Evolutionary conservation across 768 basidiomycete genomes (phyloP).

Genomic region (Steccherinum ochraceum): DNA sequence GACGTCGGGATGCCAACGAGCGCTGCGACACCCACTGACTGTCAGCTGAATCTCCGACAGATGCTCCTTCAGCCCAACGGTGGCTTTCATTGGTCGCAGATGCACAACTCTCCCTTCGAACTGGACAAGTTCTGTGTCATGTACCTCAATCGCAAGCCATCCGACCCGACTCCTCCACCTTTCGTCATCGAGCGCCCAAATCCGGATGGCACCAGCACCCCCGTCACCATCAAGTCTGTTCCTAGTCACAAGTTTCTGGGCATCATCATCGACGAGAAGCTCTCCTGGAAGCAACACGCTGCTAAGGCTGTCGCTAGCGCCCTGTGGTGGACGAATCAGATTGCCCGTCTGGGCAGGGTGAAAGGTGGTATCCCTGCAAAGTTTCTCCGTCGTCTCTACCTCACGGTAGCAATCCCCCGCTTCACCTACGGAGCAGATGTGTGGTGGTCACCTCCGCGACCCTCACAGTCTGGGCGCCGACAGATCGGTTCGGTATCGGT

Average conservation of each 20-base stretch:
- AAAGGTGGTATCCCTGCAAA: constrained; percentile 14
- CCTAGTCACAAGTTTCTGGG: constrained; percentile 24
- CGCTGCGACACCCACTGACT: constrained; percentile 4
- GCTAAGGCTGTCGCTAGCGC: constrained; percentile 19
- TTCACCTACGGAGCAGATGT: constrained; percentile 29
- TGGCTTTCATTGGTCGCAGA: constrained; percentile 19
- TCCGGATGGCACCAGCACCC: not conserved
- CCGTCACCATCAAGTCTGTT: constrained; percentile 14
- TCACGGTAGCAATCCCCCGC: constrained; percentile 19
- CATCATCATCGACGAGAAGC: constrained; percentile 22
- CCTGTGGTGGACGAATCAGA: constrained; percentile 13
- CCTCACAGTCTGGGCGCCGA: not conserved
- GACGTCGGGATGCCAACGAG: constrained; percentile 7
- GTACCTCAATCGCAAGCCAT: not conserved
- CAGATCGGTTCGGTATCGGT: not conserved
- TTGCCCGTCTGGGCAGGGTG: constrained; percentile 15
- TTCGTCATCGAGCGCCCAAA: not conserved
- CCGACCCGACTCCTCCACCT: not conserved
- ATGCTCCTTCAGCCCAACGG: constrained; percentile 15
- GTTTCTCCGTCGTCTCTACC: constrained; percentile 20
- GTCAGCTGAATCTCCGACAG: constrained; percentile 1
- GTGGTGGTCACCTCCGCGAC: constrained; percentile 8
- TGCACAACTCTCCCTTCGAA: constrained; percentile 21
- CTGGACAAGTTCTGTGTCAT: constrained; percentile 14
- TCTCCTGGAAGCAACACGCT: constrained; percentile 19